phyloP scores from a whole-genome alignment of 306 rosid species.

The Alnus rubra region DNA sequence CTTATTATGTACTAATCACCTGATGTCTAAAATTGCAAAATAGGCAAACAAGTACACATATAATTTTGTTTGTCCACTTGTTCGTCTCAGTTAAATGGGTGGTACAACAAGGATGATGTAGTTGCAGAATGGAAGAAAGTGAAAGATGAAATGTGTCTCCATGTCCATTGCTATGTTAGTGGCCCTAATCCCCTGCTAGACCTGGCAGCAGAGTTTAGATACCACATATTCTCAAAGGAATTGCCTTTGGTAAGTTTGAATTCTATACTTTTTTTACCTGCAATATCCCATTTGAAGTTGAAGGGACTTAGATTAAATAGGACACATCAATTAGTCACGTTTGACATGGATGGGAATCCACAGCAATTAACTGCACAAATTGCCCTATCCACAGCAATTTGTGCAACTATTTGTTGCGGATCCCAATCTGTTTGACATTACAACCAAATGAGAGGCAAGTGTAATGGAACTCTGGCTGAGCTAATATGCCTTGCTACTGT shows the following conservation, averaged over 20 bases:
- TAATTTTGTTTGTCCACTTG: slow-evolving; percentile 1
- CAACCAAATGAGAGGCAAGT: too few species aligned
- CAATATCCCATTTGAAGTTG: background rate
- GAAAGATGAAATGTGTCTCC: slow-evolving; percentile 80
- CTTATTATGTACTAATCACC: background rate
- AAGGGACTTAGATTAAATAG: too few species aligned
- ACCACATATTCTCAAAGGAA: slow-evolving; percentile 95
- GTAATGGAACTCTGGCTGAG: too few species aligned
- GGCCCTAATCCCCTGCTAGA: slow-evolving; percentile 80
- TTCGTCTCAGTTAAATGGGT: slow-evolving; percentile 75
- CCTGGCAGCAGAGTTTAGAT: slow-evolving; percentile 83
- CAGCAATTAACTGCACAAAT: too few species aligned
- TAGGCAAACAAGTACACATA: background rate
- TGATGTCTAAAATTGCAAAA: background rate
- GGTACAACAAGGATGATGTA: slow-evolving; percentile 94
- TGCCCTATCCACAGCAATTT: too few species aligned
- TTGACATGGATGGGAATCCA: too few species aligned
- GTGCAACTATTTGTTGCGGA: too few species aligned
- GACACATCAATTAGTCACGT: too few species aligned
- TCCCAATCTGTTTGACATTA: too few species aligned
- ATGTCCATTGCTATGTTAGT: slow-evolving; percentile 92
- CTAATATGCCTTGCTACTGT: too few species aligned
- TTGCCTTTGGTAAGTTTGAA: slow-evolving; percentile 74
- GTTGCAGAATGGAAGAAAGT: slow-evolving; percentile 99
- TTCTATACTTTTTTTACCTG: background rate